Evolutionary conservation across 805 yeast genomes (phyloP).

Genomic region (Candida bentonensis): DNA sequence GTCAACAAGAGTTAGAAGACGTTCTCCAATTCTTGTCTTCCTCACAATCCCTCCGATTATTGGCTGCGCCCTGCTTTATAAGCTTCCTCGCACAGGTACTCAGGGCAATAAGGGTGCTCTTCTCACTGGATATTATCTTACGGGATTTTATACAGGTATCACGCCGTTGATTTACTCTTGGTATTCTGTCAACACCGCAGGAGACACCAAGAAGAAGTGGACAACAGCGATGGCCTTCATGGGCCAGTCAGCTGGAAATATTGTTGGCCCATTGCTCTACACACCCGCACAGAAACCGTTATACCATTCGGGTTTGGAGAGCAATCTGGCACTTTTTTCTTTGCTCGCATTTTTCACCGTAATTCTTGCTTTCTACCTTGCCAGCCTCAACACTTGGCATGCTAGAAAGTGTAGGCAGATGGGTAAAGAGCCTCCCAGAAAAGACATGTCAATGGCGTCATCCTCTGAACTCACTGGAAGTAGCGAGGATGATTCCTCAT

Average conservation of each 20-base stretch:
- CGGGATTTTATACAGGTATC: conserved; percentile 9
- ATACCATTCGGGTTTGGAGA: conserved; percentile 7
- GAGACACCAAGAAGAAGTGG: conserved; percentile 17
- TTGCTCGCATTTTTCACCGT: conserved; percentile 3
- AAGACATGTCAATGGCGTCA: conserved; percentile 5
- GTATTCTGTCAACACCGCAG: conserved; percentile 21
- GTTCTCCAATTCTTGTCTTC: conserved; percentile 14
- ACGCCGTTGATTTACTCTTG: conserved; percentile 15
- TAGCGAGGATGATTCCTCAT: neutral
- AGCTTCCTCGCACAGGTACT: conserved; percentile 7
- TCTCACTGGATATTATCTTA: conserved; percentile 18
- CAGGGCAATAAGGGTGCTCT: conserved; percentile 15
- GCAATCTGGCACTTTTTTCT: conserved; percentile 6
- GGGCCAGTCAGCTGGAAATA: conserved; percentile 17
- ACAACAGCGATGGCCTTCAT: conserved; percentile 14
- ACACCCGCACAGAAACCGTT: conserved; percentile 7
- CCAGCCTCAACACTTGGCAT: conserved; percentile 6
- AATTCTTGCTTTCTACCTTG: conserved; percentile 1
- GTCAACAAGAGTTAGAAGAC: conserved; percentile 4
- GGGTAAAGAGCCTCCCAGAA: conserved; percentile 6
- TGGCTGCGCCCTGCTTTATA: conserved; percentile 17
- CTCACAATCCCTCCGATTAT: conserved; percentile 22
- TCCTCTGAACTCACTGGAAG: neutral
- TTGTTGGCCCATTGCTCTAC: conserved; percentile 35
- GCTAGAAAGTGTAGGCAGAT: conserved; percentile 4